Evolutionary conservation across 441 rosid genomes (phyloP).

Genomic region (Erodium texanum): DNA sequence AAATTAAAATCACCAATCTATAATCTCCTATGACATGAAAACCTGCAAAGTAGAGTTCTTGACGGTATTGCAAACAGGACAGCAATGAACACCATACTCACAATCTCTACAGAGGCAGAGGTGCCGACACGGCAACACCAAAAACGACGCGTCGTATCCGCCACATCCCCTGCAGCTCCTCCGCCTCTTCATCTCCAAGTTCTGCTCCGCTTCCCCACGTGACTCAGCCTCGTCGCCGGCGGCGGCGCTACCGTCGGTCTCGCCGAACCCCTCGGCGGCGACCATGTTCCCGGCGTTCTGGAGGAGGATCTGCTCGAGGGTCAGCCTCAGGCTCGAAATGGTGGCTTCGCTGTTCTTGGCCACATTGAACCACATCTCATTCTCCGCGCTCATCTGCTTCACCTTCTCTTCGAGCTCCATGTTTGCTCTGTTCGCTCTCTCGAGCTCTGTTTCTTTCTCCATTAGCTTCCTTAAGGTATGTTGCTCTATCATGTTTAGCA

Average conservation of each 20-base stretch:
- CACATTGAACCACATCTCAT: slow-evolving; percentile 14
- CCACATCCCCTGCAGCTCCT: slow-evolving; percentile 14
- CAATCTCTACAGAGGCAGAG: slow-evolving; percentile 11
- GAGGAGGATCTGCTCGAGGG: slow-evolving; percentile 10
- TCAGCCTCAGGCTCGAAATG: slow-evolving; percentile 12
- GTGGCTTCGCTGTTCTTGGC: slow-evolving; percentile 14
- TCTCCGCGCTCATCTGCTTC: slow-evolving; percentile 8
- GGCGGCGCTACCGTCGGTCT: slow-evolving; percentile 3
- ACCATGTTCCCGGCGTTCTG: background rate
- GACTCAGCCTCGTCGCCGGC: slow-evolving; percentile 10
- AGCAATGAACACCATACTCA: background rate
- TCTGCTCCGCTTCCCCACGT: background rate
- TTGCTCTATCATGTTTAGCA: slow-evolving; percentile 2
- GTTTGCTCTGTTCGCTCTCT: slow-evolving; percentile 8
- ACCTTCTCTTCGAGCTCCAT: slow-evolving; percentile 6
- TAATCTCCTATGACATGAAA: background rate
- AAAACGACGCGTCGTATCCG: slow-evolving; percentile 3
- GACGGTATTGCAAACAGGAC: slow-evolving; percentile 11
- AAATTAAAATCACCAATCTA: too few relatives aligned
- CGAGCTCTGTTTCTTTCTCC: slow-evolving; percentile 3
- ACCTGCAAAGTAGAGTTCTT: slow-evolving; percentile 13
- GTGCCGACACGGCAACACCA: slow-evolving; percentile 13
- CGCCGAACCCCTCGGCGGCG: slow-evolving; percentile 14
- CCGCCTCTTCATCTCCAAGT: background rate
- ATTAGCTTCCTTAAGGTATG: background rate